Base-by-base conservation (phyloP, 78 protist genomes). In the Creolimax fragrantissima region DNA sequence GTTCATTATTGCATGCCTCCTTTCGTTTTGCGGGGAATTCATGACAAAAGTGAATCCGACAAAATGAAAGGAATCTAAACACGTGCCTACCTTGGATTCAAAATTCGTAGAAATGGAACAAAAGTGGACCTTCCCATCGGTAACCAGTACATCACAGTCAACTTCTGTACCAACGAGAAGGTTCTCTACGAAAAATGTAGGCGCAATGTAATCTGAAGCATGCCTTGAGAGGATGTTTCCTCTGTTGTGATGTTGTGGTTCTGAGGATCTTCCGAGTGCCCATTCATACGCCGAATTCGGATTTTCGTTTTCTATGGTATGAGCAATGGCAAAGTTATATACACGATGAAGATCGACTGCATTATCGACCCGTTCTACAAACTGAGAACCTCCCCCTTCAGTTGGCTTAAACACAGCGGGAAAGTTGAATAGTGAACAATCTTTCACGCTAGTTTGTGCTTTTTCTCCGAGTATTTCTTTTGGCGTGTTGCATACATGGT, bases 301-400 rank as follows among this genome's bases (percentile, higher is more conserved):
- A 24, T 24, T 84, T 24, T 17, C 39, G 24, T 58, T 58, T 24
- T 58, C 74, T 24, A 17, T 17, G 11, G 74, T 58, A 17, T 58
- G 74, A 24, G 39, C 39, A 58, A 58, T 17, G 74, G 74, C 74
- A 58, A 32, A 32, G 39, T 17, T 24, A 17, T 32, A 17, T 0
- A 58, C 74, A 24, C 24, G 39, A 32, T 17, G 11, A 24, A 84
- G 45, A 42, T 11, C 88, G 35, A n/a, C 45, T 37, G 88, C 85
- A 41, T 32, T 41, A 32, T 84, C 35, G 39, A 84, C 88, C 11
- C 11, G 41, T 24, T 84, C 35, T 24, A 84, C 88, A 84, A 84
- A 84, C 88, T 84, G 88, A 11, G 88, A 84, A 32, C 88, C 88
- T n/a, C 85, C 88, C 45, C 88, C 88, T 2, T 42, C 45, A 24